Conservation (phyloP, 2,329 filamentous ascomycete species). For the Sclerotinia nivalis region DNA sequence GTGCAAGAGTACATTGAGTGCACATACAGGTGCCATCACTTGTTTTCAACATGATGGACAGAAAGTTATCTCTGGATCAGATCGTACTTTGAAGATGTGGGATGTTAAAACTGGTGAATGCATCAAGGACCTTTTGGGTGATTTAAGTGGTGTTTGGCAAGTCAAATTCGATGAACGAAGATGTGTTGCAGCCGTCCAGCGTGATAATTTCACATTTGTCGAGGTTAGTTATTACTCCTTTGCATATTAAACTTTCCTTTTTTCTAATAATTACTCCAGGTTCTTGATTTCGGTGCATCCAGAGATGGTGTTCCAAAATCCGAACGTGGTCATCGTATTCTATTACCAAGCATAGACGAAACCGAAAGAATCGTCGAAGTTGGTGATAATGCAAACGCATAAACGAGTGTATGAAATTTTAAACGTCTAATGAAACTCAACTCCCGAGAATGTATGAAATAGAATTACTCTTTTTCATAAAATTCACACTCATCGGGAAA, state of each 20-base stretch:
- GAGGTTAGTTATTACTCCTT: slow-evolving; percentile 65
- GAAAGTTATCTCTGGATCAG: slow-evolving; percentile 95
- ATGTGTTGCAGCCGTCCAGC: slow-evolving; percentile 94
- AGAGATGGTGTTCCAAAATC: slow-evolving; percentile 80
- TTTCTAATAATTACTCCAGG: slow-evolving; percentile 56
- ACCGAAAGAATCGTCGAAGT: slow-evolving; percentile 22
- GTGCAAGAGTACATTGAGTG: slow-evolving; percentile 86
- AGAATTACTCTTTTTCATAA: not conserved
- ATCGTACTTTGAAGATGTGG: slow-evolving; percentile 98
- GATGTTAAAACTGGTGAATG: slow-evolving; percentile 90
- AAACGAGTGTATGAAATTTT: slow-evolving; percentile 18
- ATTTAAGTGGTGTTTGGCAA: slow-evolving; percentile 97
- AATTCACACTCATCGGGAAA: not conserved
- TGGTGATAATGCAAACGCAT: slow-evolving; percentile 9
- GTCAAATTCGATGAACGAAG: slow-evolving; percentile 95
- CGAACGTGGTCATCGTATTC: slow-evolving; percentile 75
- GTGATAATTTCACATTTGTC: slow-evolving; percentile 89
- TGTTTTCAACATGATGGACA: slow-evolving; percentile 97
- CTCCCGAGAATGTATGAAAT: slow-evolving; percentile 2
- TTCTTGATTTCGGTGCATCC: slow-evolving; percentile 93
- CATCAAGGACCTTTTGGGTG: slow-evolving; percentile 87
- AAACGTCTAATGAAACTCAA: slow-evolving; percentile 22
- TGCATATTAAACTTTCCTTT: not conserved
- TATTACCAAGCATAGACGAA: slow-evolving; percentile 41
- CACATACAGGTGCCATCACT: slow-evolving; percentile 95